Base-by-base conservation (phyloP, 495 filamentous ascomycete genomes). In the Aspergillus diversus region DNA sequence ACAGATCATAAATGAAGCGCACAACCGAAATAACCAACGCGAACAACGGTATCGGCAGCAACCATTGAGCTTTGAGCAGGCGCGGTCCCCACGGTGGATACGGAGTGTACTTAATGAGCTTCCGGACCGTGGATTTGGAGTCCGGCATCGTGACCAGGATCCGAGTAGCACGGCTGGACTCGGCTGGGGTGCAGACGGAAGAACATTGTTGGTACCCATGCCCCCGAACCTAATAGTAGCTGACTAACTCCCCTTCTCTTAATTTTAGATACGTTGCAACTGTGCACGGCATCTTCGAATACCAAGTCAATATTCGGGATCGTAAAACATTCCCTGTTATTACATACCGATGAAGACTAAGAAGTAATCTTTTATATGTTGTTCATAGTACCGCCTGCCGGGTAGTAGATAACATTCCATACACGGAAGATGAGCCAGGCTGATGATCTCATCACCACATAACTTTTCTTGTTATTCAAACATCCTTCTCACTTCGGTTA, bases 261-360 rank as follows among this genome's bases (percentile, higher is more conserved):
- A 17, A 8, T 50, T 50, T 6, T 60, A 92, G 90, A 61, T 92
- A 87, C 65, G 80, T 90, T 66, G 90, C 83, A n/a, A 89, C 89
- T 4, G 81, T 90, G 57, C 82, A 89, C 54, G 90, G 90, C 17
- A 89, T 93, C 16, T 88, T 90, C 61, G 88, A 92, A 73, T 90
- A 87, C 63, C 81, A 81, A 27, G 78, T 92, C 59, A 89, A 93
- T 68, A 69, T 87, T 21, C 70, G 80, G n/a, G 83, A 84, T 54
- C 81, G 90, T 60, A 90, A 86, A 72, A 80, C 83, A 5, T 90
- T 87, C 67, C 89, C 90, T 32, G 80, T 81, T 35, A 76, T 89
- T 46, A 75, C 77, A 27, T 81, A 84, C 63, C 80, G 88, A 57
- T 92, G 66, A 84, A 48, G 15, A 35, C 33, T 33, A 32, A 33